These are phyloP conservation scores for Rossbeevera mucosa DNA, from an alignment of 768 basidiomycete species.

Conservation along the genomic window DNA sequence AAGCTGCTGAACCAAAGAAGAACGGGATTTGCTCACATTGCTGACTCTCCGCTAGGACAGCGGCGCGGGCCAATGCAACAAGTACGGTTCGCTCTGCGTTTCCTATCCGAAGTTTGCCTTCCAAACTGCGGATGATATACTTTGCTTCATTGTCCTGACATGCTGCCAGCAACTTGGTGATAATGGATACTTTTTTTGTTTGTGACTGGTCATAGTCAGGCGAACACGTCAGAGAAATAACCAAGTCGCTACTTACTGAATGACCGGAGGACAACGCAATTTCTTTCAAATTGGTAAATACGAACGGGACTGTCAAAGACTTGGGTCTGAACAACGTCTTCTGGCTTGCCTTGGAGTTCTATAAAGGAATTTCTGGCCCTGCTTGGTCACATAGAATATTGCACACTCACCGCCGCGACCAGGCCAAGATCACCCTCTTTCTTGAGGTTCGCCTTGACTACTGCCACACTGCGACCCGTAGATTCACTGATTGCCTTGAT, in stretches of 20 bases:
- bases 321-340: conserved; percentile 94
- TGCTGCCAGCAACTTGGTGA: conserved; percentile 89
- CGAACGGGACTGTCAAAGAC: conserved; percentile 78
- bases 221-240: not conserved
- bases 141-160: conserved; percentile 93
- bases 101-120: conserved; percentile 96
- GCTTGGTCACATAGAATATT: not conserved
- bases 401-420: conserved; percentile 78
- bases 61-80: conserved; percentile 89
- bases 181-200: conserved; percentile 90
- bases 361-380: not conserved
- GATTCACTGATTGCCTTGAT: conserved; percentile 95
- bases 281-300: conserved; percentile 86
- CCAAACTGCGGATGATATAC: conserved; percentile 91
- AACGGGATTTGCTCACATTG: conserved; percentile 35
- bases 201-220: conserved; percentile 59
- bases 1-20: not conserved
- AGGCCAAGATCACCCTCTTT: conserved; percentile 93
- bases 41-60: conserved; percentile 77
- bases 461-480: conserved; percentile 78
- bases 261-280: conserved; percentile 85
- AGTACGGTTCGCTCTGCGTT: conserved; percentile 96
- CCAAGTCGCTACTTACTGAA: conserved; percentile 46
- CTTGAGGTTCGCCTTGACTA: conserved; percentile 89
- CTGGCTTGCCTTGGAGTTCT: conserved; percentile 93